Evolutionary conservation across 768 basidiomycete species (phyloP).

Genomic region (Cubamyces sp.): DNA sequence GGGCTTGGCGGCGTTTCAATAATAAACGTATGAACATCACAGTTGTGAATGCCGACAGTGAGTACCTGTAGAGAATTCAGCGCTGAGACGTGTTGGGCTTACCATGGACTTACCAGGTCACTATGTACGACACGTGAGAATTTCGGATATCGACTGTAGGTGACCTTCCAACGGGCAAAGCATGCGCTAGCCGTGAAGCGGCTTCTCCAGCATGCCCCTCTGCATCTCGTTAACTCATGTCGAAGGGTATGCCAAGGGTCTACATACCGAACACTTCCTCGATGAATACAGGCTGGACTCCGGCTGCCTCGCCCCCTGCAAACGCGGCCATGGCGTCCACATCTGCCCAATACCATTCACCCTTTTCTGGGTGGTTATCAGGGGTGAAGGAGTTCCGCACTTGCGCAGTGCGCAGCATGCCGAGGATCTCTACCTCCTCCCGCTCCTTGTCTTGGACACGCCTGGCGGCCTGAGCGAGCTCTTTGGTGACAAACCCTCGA

Average conservation of each 20-base stretch:
- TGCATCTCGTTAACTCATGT: constrained; percentile 36
- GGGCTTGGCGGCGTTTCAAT: constrained; percentile 55
- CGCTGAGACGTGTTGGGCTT: background rate
- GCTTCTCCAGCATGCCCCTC: constrained; percentile 87
- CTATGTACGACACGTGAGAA: constrained; percentile 91
- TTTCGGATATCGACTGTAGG: constrained; percentile 89
- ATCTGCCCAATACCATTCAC: constrained; percentile 94
- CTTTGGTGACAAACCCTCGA: constrained; percentile 82
- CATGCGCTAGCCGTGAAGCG: constrained; percentile 57
- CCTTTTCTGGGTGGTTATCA: constrained; percentile 77
- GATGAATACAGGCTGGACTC: constrained; percentile 86
- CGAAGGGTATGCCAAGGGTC: background rate
- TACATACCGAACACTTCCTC: constrained; percentile 89
- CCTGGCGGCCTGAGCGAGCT: constrained; percentile 45
- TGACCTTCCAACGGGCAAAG: constrained; percentile 83
- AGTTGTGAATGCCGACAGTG: constrained; percentile 82
- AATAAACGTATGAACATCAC: constrained; percentile 79
- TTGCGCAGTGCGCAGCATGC: constrained; percentile 85
- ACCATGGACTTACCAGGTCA: constrained; percentile 74
- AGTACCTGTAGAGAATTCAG: constrained; percentile 63
- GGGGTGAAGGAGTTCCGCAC: constrained; percentile 83
- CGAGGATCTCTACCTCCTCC: constrained; percentile 73
- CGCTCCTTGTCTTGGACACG: constrained; percentile 37
- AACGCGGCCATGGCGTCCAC: constrained; percentile 76
- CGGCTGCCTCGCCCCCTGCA: constrained; percentile 70